Percentiles rank a stretch among this genome's conserved stretches.
phyloP scores from a whole-genome alignment of 2,329 filamentous ascomycete genomes.

The Emericellopsis cladophorae region DNA sequence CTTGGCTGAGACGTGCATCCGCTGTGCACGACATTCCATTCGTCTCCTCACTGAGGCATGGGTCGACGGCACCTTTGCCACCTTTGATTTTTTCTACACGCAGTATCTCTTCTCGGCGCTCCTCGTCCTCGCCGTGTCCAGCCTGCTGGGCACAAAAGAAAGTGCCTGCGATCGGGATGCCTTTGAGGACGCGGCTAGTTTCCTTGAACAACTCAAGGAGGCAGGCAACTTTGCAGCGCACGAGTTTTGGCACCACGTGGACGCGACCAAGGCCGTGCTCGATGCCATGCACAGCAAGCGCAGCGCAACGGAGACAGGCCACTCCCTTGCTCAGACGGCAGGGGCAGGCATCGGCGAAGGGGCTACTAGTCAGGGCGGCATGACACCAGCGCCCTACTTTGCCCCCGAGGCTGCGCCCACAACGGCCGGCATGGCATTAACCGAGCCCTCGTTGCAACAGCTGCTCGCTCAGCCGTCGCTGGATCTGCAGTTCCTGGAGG shows the following conservation, averaged over 20 bases:
- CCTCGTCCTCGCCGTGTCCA: constrained; percentile 29
- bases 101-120: constrained; percentile 33
- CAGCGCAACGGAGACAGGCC: constrained; percentile 6
- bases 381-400: neutral
- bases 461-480: constrained; percentile 17
- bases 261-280: constrained; percentile 15
- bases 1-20: constrained; percentile 28
- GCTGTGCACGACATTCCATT: constrained; percentile 29
- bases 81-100: constrained; percentile 31
- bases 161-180: constrained; percentile 25
- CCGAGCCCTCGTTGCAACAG: constrained; percentile 21
- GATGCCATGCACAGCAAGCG: too few species aligned
- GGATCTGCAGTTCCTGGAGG: constrained; percentile 19
- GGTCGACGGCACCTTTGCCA: constrained; percentile 31
- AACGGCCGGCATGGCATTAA: constrained; percentile 20
- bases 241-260: constrained; percentile 27
- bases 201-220: constrained; percentile 22
- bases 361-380: neutral
- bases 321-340: neutral
- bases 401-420: constrained; percentile 1
- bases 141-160: constrained; percentile 16
- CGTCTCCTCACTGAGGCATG: constrained; percentile 27
- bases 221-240: constrained; percentile 26
- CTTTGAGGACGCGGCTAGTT: constrained; percentile 22
- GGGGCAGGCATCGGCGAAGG: neutral